Percentiles rank a stretch among this genome's conserved stretches.
Evolutionary conservation across 345 rosid genomes (phyloP).

Genomic region (Sisymbrium irio): DNA sequence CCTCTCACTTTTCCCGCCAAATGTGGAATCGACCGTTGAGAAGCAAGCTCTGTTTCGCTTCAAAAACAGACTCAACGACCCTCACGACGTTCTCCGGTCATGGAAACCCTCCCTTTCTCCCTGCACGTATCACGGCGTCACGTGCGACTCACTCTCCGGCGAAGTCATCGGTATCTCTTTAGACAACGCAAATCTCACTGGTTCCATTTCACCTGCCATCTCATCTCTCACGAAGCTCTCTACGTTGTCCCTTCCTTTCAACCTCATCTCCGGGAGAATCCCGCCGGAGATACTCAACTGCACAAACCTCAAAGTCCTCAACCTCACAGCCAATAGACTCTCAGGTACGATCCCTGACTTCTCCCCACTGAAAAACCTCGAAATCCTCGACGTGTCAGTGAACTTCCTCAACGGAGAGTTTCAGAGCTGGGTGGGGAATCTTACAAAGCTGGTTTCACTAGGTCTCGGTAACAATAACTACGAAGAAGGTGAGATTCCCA

Average conservation of each 20-base stretch:
- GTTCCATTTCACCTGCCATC: constrained; percentile 63
- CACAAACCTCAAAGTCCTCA: constrained; percentile 51
- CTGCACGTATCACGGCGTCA: constrained; percentile 59
- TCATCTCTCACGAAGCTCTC: constrained; percentile 46
- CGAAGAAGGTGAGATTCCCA: constrained; percentile 55
- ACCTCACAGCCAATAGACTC: constrained; percentile 52
- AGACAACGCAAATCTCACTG: constrained; percentile 51
- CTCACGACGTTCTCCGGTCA: constrained; percentile 48
- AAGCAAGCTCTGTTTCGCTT: constrained; percentile 62
- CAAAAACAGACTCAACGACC: constrained; percentile 61
- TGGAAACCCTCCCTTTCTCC: constrained; percentile 68
- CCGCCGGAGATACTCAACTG: constrained; percentile 52
- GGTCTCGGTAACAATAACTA: constrained; percentile 49
- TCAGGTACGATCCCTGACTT: constrained; percentile 63
- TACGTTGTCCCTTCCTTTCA: constrained; percentile 46
- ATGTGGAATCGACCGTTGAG: constrained; percentile 41
- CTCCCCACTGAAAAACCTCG: constrained; percentile 46
- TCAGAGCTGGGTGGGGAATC: constrained; percentile 64
- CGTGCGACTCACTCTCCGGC: constrained; percentile 49
- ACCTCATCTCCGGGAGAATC: constrained; percentile 51
- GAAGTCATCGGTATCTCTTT: constrained; percentile 52
- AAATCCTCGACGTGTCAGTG: constrained; percentile 49
- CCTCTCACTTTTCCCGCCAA: constrained; percentile 40
- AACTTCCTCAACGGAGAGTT: constrained; percentile 61
- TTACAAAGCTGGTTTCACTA: constrained; percentile 47